A percentile compares a stretch with the other conserved stretches of the same genome.
These are phyloP conservation scores for Fusarium abutilonis DNA, from an alignment of 2,329 filamentous ascomycete genomes.

Conservation along the genomic window DNA sequence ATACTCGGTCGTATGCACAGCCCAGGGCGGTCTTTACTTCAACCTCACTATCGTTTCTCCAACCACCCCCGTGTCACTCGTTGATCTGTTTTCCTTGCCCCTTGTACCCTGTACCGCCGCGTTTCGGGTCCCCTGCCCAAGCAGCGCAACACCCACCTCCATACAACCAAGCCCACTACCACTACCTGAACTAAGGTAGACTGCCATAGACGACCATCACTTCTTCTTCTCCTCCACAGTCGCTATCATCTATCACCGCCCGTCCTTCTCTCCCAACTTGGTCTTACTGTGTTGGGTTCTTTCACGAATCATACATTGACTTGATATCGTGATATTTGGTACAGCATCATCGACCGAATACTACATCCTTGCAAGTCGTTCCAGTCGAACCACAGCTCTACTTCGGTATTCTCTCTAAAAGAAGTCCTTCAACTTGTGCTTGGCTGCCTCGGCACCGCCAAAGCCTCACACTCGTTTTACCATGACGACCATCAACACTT, in stretches of 20 bases:
- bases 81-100: slow-evolving; percentile 31
- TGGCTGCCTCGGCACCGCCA: slow-evolving; percentile 34
- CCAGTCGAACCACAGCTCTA: slow-evolving; percentile 11
- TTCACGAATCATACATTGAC: slow-evolving; percentile 3
- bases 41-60: slow-evolving; percentile 30
- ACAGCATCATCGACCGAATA: slow-evolving; percentile 5
- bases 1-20: too few relatives aligned
- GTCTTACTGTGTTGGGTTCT: slow-evolving; percentile 6
- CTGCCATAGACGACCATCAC: slow-evolving; percentile 22
- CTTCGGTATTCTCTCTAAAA: slow-evolving; percentile 18
- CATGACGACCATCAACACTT: slow-evolving; percentile 51
- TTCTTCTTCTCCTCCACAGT: slow-evolving; percentile 24
- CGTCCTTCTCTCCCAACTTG: slow-evolving; percentile 8
- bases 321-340: slow-evolving; percentile 9
- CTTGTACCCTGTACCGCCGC: slow-evolving; percentile 32
- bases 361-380: slow-evolving; percentile 11
- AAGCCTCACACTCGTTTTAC: slow-evolving; percentile 27
- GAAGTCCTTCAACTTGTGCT: slow-evolving; percentile 14
- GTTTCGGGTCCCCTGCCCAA: slow-evolving; percentile 37
- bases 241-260: slow-evolving; percentile 14
- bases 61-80: slow-evolving; percentile 41
- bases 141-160: slow-evolving; percentile 20
- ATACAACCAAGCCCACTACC: neutral
- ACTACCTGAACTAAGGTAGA: slow-evolving; percentile 5
- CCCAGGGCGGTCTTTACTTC: slow-evolving; percentile 16